These are phyloP conservation scores for Fusarium sp. DNA, from an alignment of 2,329 filamentous ascomycete genomes.

Conservation along the genomic window DNA sequence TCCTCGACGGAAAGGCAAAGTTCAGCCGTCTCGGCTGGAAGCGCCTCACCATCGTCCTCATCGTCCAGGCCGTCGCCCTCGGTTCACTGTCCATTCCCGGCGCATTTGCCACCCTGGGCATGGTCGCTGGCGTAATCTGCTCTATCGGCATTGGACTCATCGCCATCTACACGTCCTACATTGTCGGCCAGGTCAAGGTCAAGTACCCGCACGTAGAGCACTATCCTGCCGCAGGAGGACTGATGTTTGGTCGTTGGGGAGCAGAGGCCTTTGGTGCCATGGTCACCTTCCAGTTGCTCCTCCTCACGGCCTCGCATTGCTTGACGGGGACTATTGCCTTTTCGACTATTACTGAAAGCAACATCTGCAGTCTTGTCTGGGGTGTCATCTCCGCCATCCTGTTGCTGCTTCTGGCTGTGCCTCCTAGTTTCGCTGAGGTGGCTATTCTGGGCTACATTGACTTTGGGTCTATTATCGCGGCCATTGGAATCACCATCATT, in stretches of 20 bases:
- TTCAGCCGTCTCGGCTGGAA: slow-evolving; percentile 43
- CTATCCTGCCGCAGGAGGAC: slow-evolving; percentile 71
- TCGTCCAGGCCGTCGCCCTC: slow-evolving; percentile 40
- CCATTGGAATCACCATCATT: slow-evolving; percentile 72
- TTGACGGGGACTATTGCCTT: slow-evolving; percentile 74
- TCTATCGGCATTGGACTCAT: slow-evolving; percentile 50
- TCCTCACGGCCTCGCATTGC: slow-evolving; percentile 75
- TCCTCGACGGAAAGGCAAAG: slow-evolving; percentile 37
- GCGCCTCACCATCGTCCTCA: slow-evolving; percentile 41
- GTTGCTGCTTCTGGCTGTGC: slow-evolving; percentile 53
- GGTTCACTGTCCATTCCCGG: slow-evolving; percentile 41
- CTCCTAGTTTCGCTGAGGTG: slow-evolving; percentile 52
- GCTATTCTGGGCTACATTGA: slow-evolving; percentile 43
- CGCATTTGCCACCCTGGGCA: slow-evolving; percentile 41
- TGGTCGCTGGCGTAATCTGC: slow-evolving; percentile 52
- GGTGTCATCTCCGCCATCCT: slow-evolving; percentile 53
- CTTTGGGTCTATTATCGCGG: slow-evolving; percentile 53
- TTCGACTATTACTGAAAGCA: slow-evolving; percentile 68
- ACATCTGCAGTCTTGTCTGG: slow-evolving; percentile 53
- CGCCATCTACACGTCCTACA: slow-evolving; percentile 55
- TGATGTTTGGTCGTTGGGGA: slow-evolving; percentile 67
- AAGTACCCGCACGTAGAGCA: slow-evolving; percentile 65
- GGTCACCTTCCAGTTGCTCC: slow-evolving; percentile 69
- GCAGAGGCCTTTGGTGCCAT: slow-evolving; percentile 67
- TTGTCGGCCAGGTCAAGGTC: slow-evolving; percentile 56